phyloP scores from a whole-genome alignment of 2,329 filamentous ascomycete species.

The Pleurostoma richardsiae region DNA sequence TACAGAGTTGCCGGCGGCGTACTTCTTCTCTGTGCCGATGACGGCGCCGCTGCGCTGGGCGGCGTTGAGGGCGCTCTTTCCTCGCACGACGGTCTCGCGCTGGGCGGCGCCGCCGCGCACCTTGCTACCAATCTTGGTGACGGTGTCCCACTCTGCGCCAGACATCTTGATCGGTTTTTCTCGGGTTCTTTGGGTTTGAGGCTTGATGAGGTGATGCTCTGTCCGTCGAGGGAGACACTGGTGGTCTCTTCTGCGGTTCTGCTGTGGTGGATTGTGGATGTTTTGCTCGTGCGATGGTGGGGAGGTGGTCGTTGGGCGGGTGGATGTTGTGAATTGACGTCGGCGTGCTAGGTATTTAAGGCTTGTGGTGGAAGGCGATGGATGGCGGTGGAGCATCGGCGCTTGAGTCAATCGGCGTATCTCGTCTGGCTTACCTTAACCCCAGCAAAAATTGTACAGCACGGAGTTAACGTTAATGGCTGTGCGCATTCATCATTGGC shows the following conservation, averaged over 20 bases:
- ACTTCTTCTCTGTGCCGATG: slow-evolving; percentile 90
- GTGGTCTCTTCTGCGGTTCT: too few relatives aligned
- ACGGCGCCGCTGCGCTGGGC: slow-evolving; percentile 75
- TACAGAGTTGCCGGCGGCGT: slow-evolving; percentile 71
- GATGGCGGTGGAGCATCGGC: slow-evolving; percentile 20
- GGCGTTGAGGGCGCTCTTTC: slow-evolving; percentile 79
- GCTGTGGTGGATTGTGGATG: background rate
- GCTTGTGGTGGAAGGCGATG: slow-evolving; percentile 19
- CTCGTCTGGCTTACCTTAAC: too few relatives aligned
- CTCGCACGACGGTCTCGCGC: slow-evolving; percentile 85
- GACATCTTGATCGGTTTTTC: slow-evolving; percentile 52
- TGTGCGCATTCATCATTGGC: too few relatives aligned
- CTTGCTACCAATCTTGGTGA: slow-evolving; percentile 93
- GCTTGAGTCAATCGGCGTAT: slow-evolving; percentile 22
- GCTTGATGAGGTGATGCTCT: background rate
- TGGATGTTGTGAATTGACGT: background rate
- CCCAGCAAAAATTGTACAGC: too few relatives aligned
- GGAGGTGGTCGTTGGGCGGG: background rate
- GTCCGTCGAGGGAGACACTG: background rate
- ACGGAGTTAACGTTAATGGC: too few relatives aligned
- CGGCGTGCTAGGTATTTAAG: slow-evolving; percentile 5
- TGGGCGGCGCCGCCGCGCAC: slow-evolving; percentile 59
- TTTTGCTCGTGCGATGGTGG: background rate
- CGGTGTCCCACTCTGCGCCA: slow-evolving; percentile 73
- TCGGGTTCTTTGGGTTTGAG: slow-evolving; percentile 9